Evolutionary conservation across 345 rosid genomes (phyloP), one percentile per base, ranked within the genome.

Genomic region (Acer campestre): DNA sequence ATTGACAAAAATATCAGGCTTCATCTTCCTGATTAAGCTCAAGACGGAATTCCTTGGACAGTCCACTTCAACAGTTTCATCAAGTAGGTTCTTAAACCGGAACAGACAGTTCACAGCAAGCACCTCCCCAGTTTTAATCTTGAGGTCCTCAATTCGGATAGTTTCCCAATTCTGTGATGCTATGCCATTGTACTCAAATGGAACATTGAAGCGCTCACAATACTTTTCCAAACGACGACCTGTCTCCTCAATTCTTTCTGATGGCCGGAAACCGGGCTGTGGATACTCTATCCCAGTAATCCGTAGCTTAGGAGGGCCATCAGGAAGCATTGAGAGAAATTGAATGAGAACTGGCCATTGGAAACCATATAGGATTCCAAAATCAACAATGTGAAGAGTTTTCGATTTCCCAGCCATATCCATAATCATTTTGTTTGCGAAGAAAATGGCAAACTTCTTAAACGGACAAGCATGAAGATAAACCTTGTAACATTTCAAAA

Each of bases 251-350:
- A 91, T 84, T 66, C 86, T 84, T 75, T 91, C 92, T 9, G 89
- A 77, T 7, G 97, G 98, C 20, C 91, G 87, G 74, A 91, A 81
- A 61, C 99, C 98, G 7, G 84, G 80, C 22, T 86, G 90, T 20
- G 99, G 98, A 73, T 91, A 70, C 79, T 96, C 99, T 49, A 96
- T 89, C 49, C 98, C 99, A 0, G 98, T 96, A 22, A 96, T 87
- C 53, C 97, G 87, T 20, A 95, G 86, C 76, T 87, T 88, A 49
- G 90, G 86, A 20, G 92, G 92, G 7, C 97, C 92, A 7, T 80
- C 84, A 7, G 80, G 14, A 58, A 70, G 79, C 22, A 10, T 69
- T 0, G 97, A 75, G 22, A 95, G 86, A 66, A 64, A 40, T 75
- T 95, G 91, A 74, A 95, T 92, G 49, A 94, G 93, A 77, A 82